These are phyloP conservation scores for Oryza officinalis DNA, from an alignment of 176 grass and related monocot genomes.

Conservation along the genomic window DNA sequence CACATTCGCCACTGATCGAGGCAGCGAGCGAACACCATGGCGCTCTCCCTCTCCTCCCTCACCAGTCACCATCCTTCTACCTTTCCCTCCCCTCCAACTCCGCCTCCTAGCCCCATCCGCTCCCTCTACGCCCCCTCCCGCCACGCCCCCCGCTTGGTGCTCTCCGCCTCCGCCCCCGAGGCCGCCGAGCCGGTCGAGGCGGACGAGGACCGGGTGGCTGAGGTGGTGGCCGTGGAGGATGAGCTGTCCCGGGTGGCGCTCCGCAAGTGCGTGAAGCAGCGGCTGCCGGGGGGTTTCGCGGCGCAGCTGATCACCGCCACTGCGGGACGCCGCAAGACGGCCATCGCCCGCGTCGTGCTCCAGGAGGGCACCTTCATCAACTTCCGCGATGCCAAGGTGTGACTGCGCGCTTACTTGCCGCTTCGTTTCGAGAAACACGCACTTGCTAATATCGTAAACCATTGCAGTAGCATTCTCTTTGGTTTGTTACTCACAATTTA, in stretches of 20 bases:
- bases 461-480: neutral
- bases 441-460: neutral
- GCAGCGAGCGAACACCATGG: no score
- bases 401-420: neutral
- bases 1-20: no score
- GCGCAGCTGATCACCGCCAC: conserved; percentile 89
- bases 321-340: conserved; percentile 84
- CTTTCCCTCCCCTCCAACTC: conserved; percentile 66
- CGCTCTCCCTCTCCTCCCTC: conserved; percentile 75
- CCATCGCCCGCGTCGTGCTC: conserved; percentile 83
- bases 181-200: conserved; percentile 21
- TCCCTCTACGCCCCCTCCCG: conserved; percentile 2
- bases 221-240: conserved; percentile 46
- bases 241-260: conserved; percentile 33
- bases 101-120: conserved; percentile 24
- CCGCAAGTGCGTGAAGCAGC: conserved; percentile 79
- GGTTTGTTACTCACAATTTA: neutral
- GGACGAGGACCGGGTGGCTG: conserved; percentile 26
- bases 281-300: conserved; percentile 82
- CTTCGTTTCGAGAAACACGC: neutral
- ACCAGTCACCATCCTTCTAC: conserved; percentile 60
- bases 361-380: conserved; percentile 96
- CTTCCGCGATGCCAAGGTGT: conserved; percentile 85
- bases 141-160: conserved; percentile 15
- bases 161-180: conserved; percentile 39